Conservation (phyloP, 352 stramenopile species). For the Pythium oligandrum region DNA sequence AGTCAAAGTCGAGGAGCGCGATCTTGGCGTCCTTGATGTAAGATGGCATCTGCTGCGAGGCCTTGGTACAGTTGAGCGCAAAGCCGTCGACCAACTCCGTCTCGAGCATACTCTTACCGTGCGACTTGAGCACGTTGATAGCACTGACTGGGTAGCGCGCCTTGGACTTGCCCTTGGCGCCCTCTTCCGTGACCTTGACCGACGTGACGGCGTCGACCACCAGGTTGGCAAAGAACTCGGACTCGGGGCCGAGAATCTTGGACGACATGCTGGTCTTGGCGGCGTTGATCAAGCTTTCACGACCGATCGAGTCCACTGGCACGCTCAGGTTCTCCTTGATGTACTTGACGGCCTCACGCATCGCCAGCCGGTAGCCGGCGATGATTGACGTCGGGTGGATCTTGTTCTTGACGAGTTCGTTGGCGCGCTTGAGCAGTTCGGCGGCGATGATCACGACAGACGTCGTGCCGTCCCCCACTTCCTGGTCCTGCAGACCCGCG, state of each 20-base stretch:
- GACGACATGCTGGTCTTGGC: slow-evolving; percentile 98
- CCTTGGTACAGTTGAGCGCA: slow-evolving; percentile 96
- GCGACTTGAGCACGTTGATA: slow-evolving; percentile 99
- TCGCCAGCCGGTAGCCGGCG: slow-evolving; percentile 96
- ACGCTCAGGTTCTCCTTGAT: slow-evolving; percentile 98
- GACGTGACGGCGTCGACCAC: slow-evolving; percentile 97
- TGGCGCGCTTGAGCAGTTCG: slow-evolving; percentile 93
- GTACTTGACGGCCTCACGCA: slow-evolving; percentile 98
- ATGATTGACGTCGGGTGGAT: slow-evolving; percentile 99
- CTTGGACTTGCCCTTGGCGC: slow-evolving; percentile 75
- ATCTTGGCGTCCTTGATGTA: slow-evolving; percentile 94
- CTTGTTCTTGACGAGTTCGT: slow-evolving; percentile 97
- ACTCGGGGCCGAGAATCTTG: slow-evolving; percentile 98
- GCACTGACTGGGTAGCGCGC: slow-evolving; percentile 95
- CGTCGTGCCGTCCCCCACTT: slow-evolving; percentile 99
- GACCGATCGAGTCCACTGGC: slow-evolving; percentile 91
- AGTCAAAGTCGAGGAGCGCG: slow-evolving; percentile 98
- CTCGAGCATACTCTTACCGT: slow-evolving; percentile 88
- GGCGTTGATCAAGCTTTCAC: slow-evolving; percentile 95
- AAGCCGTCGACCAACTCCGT: slow-evolving; percentile 94
- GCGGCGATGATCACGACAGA: slow-evolving; percentile 98
- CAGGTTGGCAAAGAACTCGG: slow-evolving; percentile 96
- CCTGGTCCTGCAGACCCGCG: slow-evolving; percentile 97
- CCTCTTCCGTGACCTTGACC: slow-evolving; percentile 91
- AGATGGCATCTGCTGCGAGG: slow-evolving; percentile 97